Evolutionary conservation across 306 rosid species (phyloP).

Genomic region (Begonia fuchsioides): DNA sequence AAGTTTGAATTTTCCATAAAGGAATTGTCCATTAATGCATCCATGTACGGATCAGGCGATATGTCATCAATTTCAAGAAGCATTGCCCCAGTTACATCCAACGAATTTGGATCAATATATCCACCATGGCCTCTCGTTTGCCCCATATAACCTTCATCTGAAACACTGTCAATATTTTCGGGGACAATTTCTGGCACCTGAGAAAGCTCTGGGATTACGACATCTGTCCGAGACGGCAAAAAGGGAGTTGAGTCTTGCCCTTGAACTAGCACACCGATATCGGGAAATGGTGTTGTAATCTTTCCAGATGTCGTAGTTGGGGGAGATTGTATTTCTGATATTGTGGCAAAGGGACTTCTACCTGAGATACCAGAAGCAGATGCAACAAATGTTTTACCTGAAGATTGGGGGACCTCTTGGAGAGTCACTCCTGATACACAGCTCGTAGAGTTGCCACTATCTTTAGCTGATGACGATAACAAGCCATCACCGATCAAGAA

Average conservation of each 20-base stretch:
- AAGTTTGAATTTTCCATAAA: constrained; percentile 21
- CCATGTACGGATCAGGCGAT: constrained; percentile 49
- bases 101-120: constrained; percentile 29
- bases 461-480: constrained; percentile 34
- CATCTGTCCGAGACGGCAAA: constrained; percentile 31
- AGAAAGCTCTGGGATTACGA: constrained; percentile 54
- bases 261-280: constrained; percentile 28
- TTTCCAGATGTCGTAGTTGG: constrained; percentile 29
- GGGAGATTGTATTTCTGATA: constrained; percentile 35
- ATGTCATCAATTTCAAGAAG: constrained; percentile 45
- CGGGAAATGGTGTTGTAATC: constrained; percentile 22
- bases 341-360: constrained; percentile 20
- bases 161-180: constrained; percentile 27
- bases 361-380: constrained; percentile 19
- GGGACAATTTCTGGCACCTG: constrained; percentile 35
- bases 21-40: constrained; percentile 29
- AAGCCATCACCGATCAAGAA: constrained; percentile 45
- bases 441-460: constrained; percentile 47
- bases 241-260: constrained; percentile 26
- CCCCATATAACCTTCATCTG: constrained; percentile 33
- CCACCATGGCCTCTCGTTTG: constrained; percentile 29
- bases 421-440: constrained; percentile 58
- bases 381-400: constrained; percentile 36
- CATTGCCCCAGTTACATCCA: constrained; percentile 30
- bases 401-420: constrained; percentile 58